Percentiles rank a stretch among this genome's conserved stretches.
phyloP scores from a whole-genome alignment of 352 stramenopile species.

The Globisporangium middletonii region DNA sequence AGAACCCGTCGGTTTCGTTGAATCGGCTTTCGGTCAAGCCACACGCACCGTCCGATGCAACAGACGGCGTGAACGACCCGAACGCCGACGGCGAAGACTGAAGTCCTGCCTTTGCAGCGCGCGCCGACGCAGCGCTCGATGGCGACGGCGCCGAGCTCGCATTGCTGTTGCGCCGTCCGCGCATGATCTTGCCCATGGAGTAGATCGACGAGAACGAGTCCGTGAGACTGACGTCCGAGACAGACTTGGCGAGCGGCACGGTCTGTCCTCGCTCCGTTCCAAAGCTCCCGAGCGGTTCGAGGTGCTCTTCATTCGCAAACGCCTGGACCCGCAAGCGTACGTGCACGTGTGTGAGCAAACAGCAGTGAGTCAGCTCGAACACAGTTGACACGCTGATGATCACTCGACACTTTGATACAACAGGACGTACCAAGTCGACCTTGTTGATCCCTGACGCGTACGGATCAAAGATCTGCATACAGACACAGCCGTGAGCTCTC shows the following conservation, averaged over 20 bases:
- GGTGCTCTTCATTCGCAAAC: constrained; percentile 74
- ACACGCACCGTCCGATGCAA: constrained; percentile 25
- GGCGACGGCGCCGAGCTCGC: constrained; percentile 29
- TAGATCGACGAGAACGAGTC: constrained; percentile 55
- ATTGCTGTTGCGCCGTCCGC: constrained; percentile 42
- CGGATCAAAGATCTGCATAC: constrained; percentile 66
- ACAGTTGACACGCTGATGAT: no score
- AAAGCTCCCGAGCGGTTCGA: constrained; percentile 76
- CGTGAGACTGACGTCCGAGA: constrained; percentile 44
- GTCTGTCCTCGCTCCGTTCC: constrained; percentile 62
- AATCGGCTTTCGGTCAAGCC: constrained; percentile 55
- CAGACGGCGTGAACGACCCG: neutral
- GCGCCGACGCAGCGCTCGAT: constrained; percentile 18
- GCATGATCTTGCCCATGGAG: constrained; percentile 65
- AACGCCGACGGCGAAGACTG: neutral
- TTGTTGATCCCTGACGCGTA: constrained; percentile 66
- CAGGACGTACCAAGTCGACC: constrained; percentile 45
- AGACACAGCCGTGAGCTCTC: neutral
- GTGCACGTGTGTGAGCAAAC: neutral
- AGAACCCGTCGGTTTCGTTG: constrained; percentile 75
- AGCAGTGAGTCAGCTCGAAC: neutral
- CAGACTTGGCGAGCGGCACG: constrained; percentile 49
- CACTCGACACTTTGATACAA: neutral
- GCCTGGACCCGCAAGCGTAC: constrained; percentile 23
- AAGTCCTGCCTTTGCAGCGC: constrained; percentile 1